A percentile compares a stretch with the other conserved stretches of the same genome.
These are phyloP conservation scores for Starmerella lactis-condensi DNA, from an alignment of 805 yeast species.

Conservation along the genomic window DNA sequence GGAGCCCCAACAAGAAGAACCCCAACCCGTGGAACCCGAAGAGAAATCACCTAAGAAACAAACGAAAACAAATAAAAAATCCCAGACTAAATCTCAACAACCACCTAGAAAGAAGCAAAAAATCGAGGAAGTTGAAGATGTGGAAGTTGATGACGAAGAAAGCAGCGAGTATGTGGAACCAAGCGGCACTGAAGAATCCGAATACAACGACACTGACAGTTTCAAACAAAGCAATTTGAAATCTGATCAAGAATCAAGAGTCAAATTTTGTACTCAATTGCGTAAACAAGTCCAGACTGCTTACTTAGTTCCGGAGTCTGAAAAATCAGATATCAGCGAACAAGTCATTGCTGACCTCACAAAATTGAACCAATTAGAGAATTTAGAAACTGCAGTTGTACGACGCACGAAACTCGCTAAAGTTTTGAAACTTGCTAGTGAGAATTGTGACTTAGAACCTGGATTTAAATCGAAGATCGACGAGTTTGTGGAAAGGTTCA, in stretches of 20 bases:
- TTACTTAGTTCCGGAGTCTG: background rate
- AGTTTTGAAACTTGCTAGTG: conserved; percentile 5
- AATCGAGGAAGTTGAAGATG: conserved; percentile 1
- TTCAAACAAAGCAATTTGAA: conserved; percentile 3
- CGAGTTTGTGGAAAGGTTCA: conserved; percentile 9
- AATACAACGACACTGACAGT: conserved; percentile 8
- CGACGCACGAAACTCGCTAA: conserved; percentile 14
- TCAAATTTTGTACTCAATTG: conserved; percentile 6
- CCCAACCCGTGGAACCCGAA: conserved; percentile 3
- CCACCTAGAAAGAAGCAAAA: conserved; percentile 3
- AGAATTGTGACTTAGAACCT: background rate
- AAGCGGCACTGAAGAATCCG: conserved; percentile 10
- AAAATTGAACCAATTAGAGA: conserved; percentile 10
- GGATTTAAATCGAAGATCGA: conserved; percentile 3
- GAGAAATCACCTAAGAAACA: conserved; percentile 5
- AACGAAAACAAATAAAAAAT: conserved; percentile 4
- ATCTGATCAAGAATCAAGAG: conserved; percentile 11
- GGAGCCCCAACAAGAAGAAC: conserved; percentile 4
- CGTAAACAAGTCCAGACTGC: conserved; percentile 6
- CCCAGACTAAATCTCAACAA: background rate
- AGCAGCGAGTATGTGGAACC: too few relatives aligned
- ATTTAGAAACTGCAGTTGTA: conserved; percentile 14
- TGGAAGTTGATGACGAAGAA: conserved; percentile 2
- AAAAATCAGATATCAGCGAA: background rate
- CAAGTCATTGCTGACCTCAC: conserved; percentile 3